Conservation (phyloP, 345 rosid genomes). For the Passiflora organensis region DNA sequence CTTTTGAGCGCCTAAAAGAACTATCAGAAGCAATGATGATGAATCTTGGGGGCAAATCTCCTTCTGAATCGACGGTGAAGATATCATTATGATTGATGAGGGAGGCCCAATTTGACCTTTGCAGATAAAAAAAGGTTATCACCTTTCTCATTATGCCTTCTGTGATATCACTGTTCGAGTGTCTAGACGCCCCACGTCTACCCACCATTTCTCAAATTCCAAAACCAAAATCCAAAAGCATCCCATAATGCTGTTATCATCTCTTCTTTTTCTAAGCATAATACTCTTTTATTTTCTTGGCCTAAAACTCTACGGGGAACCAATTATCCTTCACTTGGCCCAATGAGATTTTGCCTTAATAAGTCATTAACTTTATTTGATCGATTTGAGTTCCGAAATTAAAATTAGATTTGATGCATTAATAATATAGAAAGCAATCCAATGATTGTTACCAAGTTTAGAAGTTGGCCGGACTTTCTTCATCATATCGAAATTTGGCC, state of each 20-base stretch:
- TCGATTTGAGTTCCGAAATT: no score
- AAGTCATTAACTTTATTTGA: no score
- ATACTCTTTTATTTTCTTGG: no score
- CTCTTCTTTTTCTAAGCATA: slow-evolving; percentile 30
- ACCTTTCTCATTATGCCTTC: slow-evolving; percentile 37
- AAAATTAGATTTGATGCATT: no score
- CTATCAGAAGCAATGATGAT: slow-evolving; percentile 72
- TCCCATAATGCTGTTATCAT: slow-evolving; percentile 40
- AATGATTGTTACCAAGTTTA: no score
- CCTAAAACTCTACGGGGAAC: no score
- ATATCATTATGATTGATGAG: slow-evolving; percentile 65
- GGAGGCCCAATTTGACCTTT: slow-evolving; percentile 71
- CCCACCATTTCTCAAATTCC: slow-evolving; percentile 61
- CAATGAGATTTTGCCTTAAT: no score
- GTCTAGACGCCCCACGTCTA: slow-evolving; percentile 17
- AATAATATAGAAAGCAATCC: no score
- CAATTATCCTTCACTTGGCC: no score
- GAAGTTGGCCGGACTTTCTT: no score
- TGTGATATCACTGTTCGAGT: slow-evolving; percentile 1
- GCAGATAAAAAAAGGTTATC: slow-evolving; percentile 38
- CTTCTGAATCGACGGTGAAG: slow-evolving; percentile 54
- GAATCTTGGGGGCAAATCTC: slow-evolving; percentile 84
- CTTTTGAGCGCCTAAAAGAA: slow-evolving; percentile 30
- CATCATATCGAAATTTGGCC: no score
- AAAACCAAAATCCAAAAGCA: slow-evolving; percentile 27